Percentiles rank a stretch among this genome's conserved stretches.
These are phyloP conservation scores for Wickerhamiella slavikovae DNA, from an alignment of 805 yeast species.

Conservation along the genomic window DNA sequence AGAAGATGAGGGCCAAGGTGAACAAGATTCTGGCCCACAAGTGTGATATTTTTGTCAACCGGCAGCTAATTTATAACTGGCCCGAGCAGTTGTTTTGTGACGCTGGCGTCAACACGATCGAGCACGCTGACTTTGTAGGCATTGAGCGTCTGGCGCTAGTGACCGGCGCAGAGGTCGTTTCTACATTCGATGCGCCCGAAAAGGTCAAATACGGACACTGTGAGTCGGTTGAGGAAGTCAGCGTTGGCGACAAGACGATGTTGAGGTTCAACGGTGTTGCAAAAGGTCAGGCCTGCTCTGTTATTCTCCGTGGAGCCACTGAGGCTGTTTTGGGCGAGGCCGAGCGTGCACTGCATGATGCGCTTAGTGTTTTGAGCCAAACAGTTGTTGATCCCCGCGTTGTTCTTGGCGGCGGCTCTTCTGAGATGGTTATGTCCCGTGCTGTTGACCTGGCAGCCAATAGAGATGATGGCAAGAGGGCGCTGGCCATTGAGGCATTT, in stretches of 20 bases:
- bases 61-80: conserved; percentile 93
- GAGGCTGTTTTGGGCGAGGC: conserved; percentile 93
- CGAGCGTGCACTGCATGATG: conserved; percentile 92
- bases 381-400: conserved; percentile 86
- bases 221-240: conserved; percentile 72
- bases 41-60: conserved; percentile 76
- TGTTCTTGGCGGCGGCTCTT: conserved; percentile 85
- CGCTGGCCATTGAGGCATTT: conserved; percentile 85
- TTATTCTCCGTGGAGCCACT: conserved; percentile 92
- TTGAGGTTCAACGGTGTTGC: conserved; percentile 88
- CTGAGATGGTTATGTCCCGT: conserved; percentile 91
- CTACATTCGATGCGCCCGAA: conserved; percentile 87
- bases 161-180: conserved; percentile 95
- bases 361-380: conserved; percentile 83
- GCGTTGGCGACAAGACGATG: conserved; percentile 83
- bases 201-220: conserved; percentile 73
- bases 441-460: conserved; percentile 90
- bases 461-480: conserved; percentile 78
- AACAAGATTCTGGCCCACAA: conserved; percentile 76
- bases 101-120: conserved; percentile 71
- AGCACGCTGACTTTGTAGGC: conserved; percentile 97
- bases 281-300: conserved; percentile 90
- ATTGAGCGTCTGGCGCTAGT: conserved; percentile 90
- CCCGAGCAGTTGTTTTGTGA: conserved; percentile 93
- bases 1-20: conserved; percentile 77